phyloP scores from a whole-genome alignment of 805 yeast species.

The Candida nitratophila region DNA sequence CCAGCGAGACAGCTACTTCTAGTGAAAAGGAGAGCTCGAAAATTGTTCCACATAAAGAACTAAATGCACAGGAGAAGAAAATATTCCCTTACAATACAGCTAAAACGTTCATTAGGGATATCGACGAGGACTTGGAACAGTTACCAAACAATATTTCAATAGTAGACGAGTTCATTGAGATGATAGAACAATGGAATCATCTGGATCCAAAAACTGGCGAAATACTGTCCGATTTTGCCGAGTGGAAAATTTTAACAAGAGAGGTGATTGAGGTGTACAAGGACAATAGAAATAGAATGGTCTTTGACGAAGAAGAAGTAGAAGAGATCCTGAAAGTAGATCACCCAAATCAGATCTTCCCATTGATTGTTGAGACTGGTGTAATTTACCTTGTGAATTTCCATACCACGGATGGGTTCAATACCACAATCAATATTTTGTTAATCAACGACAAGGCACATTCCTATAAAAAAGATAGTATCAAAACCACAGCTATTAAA shows the following conservation, averaged over 20 bases:
- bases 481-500: constrained; percentile 19
- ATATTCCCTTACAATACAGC: constrained; percentile 13
- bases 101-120: constrained; percentile 9
- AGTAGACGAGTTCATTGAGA: constrained; percentile 23
- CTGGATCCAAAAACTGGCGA: constrained; percentile 2
- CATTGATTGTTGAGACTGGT: constrained; percentile 24
- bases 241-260: constrained; percentile 18
- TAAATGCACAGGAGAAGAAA: not conserved
- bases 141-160: constrained; percentile 18
- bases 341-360: constrained; percentile 24
- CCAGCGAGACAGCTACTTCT: not conserved
- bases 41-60: not conserved
- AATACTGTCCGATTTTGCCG: constrained; percentile 6
- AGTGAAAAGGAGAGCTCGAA: too few relatives aligned
- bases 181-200: constrained; percentile 22
- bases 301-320: constrained; percentile 24
- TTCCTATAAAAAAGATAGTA: constrained; percentile 13
- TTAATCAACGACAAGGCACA: constrained; percentile 18
- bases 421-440: constrained; percentile 16
- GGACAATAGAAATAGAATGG: constrained; percentile 17
- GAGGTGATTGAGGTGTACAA: constrained; percentile 22
- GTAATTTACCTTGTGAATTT: constrained; percentile 22
- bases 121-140: constrained; percentile 11
- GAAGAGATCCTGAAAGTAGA: constrained; percentile 17
- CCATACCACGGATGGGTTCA: constrained; percentile 9